Base-by-base conservation (phyloP, 352 stramenopile species). In the Achlya hypogyna region DNA sequence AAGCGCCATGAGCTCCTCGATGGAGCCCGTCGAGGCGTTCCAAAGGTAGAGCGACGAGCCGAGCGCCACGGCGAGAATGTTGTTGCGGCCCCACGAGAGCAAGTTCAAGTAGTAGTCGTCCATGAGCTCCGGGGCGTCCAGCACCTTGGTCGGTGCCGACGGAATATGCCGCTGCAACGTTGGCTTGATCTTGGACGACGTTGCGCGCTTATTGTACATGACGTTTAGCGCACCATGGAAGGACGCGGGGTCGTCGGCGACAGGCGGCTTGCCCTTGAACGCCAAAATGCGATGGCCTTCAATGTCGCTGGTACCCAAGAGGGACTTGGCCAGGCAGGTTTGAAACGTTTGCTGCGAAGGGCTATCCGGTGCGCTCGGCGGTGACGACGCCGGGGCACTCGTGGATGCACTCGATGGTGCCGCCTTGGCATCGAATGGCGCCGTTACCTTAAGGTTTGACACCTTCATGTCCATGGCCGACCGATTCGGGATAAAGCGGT, bases 251-350 rank as follows among this genome's bases (percentile, higher is more conserved):
- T 96, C 90, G 22, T 93, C 89, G 31, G 96, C 86, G 27, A 80
- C 86, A n/a, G 96, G 97, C 38, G 98, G 97, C 70, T 98, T 98
- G 45, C 98, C 88, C 53, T 91, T 96, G 74, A 99, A 99, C 65
- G 97, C 97, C 52, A 99, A 85, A 56, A 99, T 98, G 47, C 98
- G 96, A 81, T 96, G 84, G 64, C 91, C 86, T 23, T 84, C 81
- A 32, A 79, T 71, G 42, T 86, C 82, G 25, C 87, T 75, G 38
- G 84, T 78, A 40, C 88, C 87, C 22, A 97, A 72, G 22, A 98
- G 62, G 28, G 82, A 82, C 53, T 83, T 89, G 42, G 85, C 85
- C 42, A 93, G 74, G 31, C 82, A 75, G 54, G 87, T 87, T 73
- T 93, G 91, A 72, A 91, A 93, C 27, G 89, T 78, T 64, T 86